Evolutionary conservation across 257 asterid genomes (phyloP).

Genomic region (Solanum chiquidenum): DNA sequence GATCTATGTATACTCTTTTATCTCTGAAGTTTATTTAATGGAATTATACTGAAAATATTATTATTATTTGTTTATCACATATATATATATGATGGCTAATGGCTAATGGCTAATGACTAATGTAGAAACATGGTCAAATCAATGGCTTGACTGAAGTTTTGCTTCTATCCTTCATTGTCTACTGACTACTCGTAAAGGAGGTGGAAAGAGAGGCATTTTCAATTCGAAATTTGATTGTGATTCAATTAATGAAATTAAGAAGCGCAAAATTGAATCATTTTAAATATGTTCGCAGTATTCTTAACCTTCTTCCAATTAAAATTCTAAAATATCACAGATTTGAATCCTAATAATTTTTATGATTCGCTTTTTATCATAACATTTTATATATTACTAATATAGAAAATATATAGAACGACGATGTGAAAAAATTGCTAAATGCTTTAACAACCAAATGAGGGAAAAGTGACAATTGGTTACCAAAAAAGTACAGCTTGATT

Average conservation of each 20-base stretch:
- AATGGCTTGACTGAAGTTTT: neutral
- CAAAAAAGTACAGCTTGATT: neutral
- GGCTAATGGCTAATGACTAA: neutral
- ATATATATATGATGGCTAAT: neutral
- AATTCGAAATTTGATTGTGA: no score
- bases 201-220: no score
- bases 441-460: neutral
- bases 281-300: rapidly evolving
- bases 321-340: neutral
- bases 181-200: neutral
- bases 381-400: neutral
- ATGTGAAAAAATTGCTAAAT: no score
- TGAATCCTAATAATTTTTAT: neutral
- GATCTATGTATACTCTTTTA: no score
- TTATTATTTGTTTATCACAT: neutral
- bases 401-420: no score
- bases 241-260: no score
- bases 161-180: neutral
- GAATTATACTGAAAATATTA: no score
- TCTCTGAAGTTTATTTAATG: no score
- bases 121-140: neutral
- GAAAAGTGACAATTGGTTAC: neutral
- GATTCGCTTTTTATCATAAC: neutral
- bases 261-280: neutral
- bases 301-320: neutral